Percentiles rank a stretch among this genome's conserved stretches.
Conservation (phyloP, 495 filamentous ascomycete genomes). For the Lentithecium fluviatile region DNA sequence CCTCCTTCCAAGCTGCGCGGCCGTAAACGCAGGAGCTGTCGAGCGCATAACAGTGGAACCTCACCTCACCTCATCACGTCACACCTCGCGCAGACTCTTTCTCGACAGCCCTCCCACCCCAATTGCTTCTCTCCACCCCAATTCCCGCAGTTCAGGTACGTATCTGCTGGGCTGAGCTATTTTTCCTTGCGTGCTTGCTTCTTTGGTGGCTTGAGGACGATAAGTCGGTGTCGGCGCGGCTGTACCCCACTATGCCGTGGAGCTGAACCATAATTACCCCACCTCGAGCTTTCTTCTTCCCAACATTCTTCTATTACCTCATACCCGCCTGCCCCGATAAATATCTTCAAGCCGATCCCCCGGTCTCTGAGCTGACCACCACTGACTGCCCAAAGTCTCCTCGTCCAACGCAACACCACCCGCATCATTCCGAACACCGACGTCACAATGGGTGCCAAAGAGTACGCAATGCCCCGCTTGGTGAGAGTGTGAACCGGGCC, state of each 20-base stretch:
- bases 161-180: neutral
- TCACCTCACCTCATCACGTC: slow-evolving; percentile 18
- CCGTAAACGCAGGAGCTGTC: slow-evolving; percentile 5
- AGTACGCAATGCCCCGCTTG: slow-evolving; percentile 31
- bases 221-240: neutral
- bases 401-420: too few species aligned
- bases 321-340: neutral
- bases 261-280: neutral
- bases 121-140: neutral
- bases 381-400: neutral
- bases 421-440: neutral
- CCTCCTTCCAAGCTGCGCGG: slow-evolving; percentile 29
- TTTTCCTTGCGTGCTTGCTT: slow-evolving; percentile 16
- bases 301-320: slow-evolving; percentile 9
- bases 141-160: slow-evolving; percentile 10
- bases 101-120: neutral
- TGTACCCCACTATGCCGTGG: neutral
- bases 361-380: neutral
- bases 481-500: too few species aligned
- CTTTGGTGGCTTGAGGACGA: neutral
- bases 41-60: too few species aligned
- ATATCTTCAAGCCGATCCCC: slow-evolving; percentile 3
- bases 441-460: slow-evolving; percentile 61
- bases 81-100: slow-evolving; percentile 10
- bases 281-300: slow-evolving; percentile 1